Percentiles rank a stretch among this genome's conserved stretches.
Conservation (phyloP, 164 flowering plant species). For the Cinnamomum chago region DNA sequence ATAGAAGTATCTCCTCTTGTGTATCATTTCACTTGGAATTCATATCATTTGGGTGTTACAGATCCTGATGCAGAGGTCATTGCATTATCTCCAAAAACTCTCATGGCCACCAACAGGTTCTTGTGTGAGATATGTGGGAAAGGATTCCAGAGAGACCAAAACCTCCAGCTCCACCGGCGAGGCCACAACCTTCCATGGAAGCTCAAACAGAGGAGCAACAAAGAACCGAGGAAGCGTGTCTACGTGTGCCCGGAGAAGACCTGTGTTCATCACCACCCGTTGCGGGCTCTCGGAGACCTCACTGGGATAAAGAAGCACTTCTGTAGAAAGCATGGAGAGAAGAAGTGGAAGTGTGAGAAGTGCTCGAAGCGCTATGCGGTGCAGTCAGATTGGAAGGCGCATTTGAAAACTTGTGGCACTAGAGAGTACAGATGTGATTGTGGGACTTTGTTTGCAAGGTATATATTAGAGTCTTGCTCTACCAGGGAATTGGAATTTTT, state of each 20-base stretch:
- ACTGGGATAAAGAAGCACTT: slow-evolving; percentile 96
- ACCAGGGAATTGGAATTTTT: no score
- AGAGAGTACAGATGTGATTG: slow-evolving; percentile 92
- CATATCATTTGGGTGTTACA: slow-evolving; percentile 11
- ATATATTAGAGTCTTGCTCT: slow-evolving; percentile 15
- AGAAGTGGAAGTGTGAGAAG: slow-evolving; percentile 98
- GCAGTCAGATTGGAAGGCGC: slow-evolving; percentile 94
- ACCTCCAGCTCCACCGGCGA: slow-evolving; percentile 80
- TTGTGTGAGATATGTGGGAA: slow-evolving; percentile 93
- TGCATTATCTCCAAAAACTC: slow-evolving; percentile 84
- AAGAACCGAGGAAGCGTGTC: slow-evolving; percentile 67
- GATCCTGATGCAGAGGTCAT: slow-evolving; percentile 98
- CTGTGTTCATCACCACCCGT: slow-evolving; percentile 86
- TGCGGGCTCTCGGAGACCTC: slow-evolving; percentile 95
- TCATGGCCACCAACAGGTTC: slow-evolving; percentile 95
- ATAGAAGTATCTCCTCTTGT: neutral
- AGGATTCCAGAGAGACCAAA: slow-evolving; percentile 94
- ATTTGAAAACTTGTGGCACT: slow-evolving; percentile 89
- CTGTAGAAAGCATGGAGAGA: slow-evolving; percentile 92
- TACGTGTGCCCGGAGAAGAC: slow-evolving; percentile 88
- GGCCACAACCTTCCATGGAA: slow-evolving; percentile 99
- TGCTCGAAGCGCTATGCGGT: slow-evolving; percentile 91
- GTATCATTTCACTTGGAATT: neutral
- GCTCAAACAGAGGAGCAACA: slow-evolving; percentile 76
- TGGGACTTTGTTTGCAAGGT: slow-evolving; percentile 89